Evolutionary conservation across 352 stramenopile species (phyloP), one percentile per base, ranked within the genome.

Genomic region (Phytophthora litchii): DNA sequence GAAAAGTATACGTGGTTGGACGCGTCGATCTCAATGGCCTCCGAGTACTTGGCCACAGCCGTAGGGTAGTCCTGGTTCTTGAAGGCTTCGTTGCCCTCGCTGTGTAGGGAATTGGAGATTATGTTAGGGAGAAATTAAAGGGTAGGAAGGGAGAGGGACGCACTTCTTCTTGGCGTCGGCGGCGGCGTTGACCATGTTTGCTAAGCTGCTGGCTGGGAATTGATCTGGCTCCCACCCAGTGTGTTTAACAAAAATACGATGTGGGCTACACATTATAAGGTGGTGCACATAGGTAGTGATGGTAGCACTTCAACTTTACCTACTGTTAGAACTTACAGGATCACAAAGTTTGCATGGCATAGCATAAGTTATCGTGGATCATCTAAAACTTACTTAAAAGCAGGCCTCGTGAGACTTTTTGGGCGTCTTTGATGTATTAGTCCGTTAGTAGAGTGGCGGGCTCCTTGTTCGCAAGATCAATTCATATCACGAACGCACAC

Each of bases 41-140:
- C 86, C 66, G 93, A 84, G 86, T 98, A 98, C 63, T 96, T 98
- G 20, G 74, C 80, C 40, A 98, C 92, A 51, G 95, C 95, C 27
- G 77, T 69, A 8, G 72, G 63, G 66, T 97, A 98, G 63, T 98
- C 83, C 45, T 88, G 80, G 23, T 75, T 70, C 76, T 98, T 98
- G 76, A 98, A 98, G 67, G 91, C 95, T 27, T 92, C 85, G 75
- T 98, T 98, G 54, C 95, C 95, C 77, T 98, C 91, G 66, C 85
- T 95, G 21, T 20, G 7, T 10, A 37, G 25, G n/a, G 46, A 0
- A 55, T 34, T 41, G 11, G 16, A 48, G 12, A 16, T 38, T n/a
- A 23, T 53, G 3, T 63, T 44, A 50, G 10, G 14, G 12, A 7
- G 14, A 9, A 47, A 25, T 20, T 21, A 0, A 10, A 7, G 23